A percentile compares a stretch with the other conserved stretches of the same genome.
Conservation (phyloP, 805 yeast genomes). For the Candida chauliodis region DNA sequence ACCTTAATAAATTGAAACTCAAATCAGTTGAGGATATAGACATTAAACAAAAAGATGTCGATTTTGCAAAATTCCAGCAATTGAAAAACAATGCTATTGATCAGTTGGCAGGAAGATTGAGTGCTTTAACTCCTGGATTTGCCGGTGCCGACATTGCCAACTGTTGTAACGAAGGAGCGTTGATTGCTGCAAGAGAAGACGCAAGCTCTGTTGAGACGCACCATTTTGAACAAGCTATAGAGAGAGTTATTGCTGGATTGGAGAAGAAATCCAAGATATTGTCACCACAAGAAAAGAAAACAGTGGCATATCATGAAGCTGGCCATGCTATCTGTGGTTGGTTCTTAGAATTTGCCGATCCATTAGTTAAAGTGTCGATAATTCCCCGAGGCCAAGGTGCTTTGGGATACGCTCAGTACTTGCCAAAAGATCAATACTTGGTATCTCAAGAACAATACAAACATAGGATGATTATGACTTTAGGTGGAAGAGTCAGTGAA, state of each 20-base stretch:
- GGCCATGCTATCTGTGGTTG: slow-evolving; percentile 97
- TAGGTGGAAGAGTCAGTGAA: slow-evolving; percentile 91
- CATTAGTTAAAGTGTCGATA: slow-evolving; percentile 86
- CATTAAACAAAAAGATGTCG: slow-evolving; percentile 33
- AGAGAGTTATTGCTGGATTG: slow-evolving; percentile 91
- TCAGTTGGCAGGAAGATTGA: slow-evolving; percentile 74
- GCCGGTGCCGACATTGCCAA: slow-evolving; percentile 96
- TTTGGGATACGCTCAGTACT: slow-evolving; percentile 91
- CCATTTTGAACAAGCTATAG: slow-evolving; percentile 91
- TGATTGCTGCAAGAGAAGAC: slow-evolving; percentile 82
- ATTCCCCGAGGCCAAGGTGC: slow-evolving; percentile 96
- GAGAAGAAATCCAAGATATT: slow-evolving; percentile 80
- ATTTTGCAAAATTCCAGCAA: slow-evolving; percentile 37
- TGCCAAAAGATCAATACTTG: slow-evolving; percentile 85
- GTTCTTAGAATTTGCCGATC: slow-evolving; percentile 85
- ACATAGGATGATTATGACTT: slow-evolving; percentile 89
- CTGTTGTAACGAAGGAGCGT: slow-evolving; percentile 91
- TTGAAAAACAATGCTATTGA: slow-evolving; percentile 44
- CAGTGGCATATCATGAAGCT: slow-evolving; percentile 94
- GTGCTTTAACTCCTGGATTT: slow-evolving; percentile 92
- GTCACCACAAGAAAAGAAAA: slow-evolving; percentile 73
- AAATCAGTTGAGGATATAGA: slow-evolving; percentile 36
- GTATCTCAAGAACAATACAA: slow-evolving; percentile 69
- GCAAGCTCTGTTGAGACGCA: slow-evolving; percentile 56
- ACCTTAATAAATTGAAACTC: slow-evolving; percentile 58